Percentiles rank a stretch among this genome's conserved stretches.
Conservation (phyloP, 164 flowering plant genomes). For the Magnolia changhungtana region DNA sequence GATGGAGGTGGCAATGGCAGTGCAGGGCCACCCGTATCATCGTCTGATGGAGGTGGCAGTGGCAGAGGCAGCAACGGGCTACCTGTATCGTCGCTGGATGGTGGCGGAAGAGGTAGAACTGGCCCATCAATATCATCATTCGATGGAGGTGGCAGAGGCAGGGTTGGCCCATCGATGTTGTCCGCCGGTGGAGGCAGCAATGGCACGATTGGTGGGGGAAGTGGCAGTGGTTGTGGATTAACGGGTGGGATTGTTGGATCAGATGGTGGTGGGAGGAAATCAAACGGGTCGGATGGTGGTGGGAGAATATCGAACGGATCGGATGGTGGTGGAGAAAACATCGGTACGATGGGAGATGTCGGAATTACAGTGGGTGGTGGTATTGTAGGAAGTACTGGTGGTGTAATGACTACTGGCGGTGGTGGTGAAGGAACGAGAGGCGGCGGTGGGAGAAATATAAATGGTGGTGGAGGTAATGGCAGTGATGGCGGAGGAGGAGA, state of each 20-base stretch:
- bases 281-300: background rate
- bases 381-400: constrained; percentile 6
- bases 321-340: background rate
- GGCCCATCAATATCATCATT: background rate
- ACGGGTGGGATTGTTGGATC: background rate
- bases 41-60: background rate
- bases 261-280: background rate
- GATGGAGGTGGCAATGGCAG: background rate
- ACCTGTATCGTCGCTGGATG: background rate
- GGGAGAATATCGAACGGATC: background rate
- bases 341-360: background rate
- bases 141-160: background rate
- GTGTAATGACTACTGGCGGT: constrained; percentile 3
- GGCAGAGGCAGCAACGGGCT: background rate
- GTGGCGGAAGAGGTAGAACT: background rate
- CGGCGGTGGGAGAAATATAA: constrained; percentile 1
- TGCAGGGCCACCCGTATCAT: background rate
- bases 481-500: constrained; percentile 10
- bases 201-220: background rate
- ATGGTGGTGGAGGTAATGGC: constrained; percentile 9
- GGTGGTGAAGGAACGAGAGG: background rate
- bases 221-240: background rate
- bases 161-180: background rate
- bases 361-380: background rate
- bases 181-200: background rate